Conservation (phyloP, 257 asterid species). For the Handroanthus guayacan region DNA sequence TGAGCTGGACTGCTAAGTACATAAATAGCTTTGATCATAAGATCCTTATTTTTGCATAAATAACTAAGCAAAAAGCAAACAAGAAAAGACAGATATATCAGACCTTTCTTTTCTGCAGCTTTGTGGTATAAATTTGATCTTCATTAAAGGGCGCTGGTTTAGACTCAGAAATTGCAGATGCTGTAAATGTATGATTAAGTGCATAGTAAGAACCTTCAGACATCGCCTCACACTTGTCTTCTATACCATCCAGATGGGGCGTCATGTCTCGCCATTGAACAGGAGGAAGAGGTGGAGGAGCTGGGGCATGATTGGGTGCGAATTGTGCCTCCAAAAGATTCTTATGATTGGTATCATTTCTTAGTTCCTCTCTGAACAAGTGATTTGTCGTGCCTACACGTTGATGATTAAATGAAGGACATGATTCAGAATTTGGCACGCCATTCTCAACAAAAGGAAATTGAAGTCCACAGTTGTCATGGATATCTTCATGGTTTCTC, state of each 20-base stretch:
- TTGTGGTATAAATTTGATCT: no score
- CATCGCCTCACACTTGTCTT: conserved; percentile 37
- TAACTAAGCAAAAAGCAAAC: not conserved
- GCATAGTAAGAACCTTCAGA: conserved; percentile 47
- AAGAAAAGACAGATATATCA: no score
- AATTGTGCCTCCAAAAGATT: conserved; percentile 44
- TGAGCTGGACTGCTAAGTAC: conserved; percentile 51
- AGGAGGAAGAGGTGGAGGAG: conserved; percentile 82
- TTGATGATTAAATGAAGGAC: conserved; percentile 62
- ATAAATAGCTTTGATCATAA: conserved; percentile 26
- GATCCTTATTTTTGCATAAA: conserved; percentile 17
- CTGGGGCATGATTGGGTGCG: conserved; percentile 49
- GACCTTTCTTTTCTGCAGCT: no score
- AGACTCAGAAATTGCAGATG: conserved; percentile 65
- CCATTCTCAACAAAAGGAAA: conserved; percentile 48
- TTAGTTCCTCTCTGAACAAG: conserved; percentile 54
- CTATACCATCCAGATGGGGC: conserved; percentile 44
- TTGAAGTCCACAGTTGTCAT: conserved; percentile 41
- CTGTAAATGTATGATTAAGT: conserved; percentile 51
- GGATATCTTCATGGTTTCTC: conserved; percentile 46
- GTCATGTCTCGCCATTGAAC: conserved; percentile 56
- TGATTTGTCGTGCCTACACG: conserved; percentile 51
- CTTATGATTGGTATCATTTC: conserved; percentile 32
- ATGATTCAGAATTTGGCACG: conserved; percentile 53
- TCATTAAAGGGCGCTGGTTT: conserved; percentile 74